A percentile compares a stretch with the other conserved stretches of the same genome.
phyloP scores from a whole-genome alignment of 2,329 filamentous ascomycete genomes.

The Colletotrichum gloeosporioides region DNA sequence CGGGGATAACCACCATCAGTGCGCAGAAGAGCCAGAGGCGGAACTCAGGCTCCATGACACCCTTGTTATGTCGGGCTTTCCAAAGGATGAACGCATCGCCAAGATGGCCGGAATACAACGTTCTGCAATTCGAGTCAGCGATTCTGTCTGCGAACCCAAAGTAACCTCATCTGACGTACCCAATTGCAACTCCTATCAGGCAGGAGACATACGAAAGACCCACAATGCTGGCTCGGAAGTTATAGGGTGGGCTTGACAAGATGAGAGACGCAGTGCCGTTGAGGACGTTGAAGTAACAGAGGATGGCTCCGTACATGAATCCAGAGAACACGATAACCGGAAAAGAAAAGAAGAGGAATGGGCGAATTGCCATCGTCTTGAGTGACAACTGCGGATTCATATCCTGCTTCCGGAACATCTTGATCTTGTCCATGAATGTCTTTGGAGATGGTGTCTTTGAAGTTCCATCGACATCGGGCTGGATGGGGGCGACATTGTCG shows the following conservation, averaged over 20 bases:
- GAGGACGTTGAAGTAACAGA: conserved; percentile 49
- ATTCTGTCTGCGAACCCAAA: neutral
- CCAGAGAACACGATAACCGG: conserved; percentile 48
- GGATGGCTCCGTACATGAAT: conserved; percentile 46
- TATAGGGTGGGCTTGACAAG: conserved; percentile 40
- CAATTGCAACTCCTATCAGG: conserved; percentile 32
- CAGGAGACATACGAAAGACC: conserved; percentile 43
- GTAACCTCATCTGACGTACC: neutral
- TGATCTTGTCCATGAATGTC: neutral
- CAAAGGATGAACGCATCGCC: conserved; percentile 43
- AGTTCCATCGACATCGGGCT: neutral
- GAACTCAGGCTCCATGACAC: conserved; percentile 46
- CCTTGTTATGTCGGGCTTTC: conserved; percentile 42
- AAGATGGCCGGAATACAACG: conserved; percentile 34
- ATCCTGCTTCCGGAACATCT: neutral
- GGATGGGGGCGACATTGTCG: neutral
- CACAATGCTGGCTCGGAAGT: conserved; percentile 42
- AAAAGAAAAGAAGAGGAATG: neutral
- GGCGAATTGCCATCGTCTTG: neutral
- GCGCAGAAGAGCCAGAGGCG: conserved; percentile 43
- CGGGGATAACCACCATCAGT: conserved; percentile 12
- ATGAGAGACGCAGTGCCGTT: conserved; percentile 48
- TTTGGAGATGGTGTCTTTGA: neutral
- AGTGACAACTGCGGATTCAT: neutral
- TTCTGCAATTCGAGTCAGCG: neutral